phyloP scores from a whole-genome alignment of 208 protist genomes.

The Leishmania mexicana region DNA sequence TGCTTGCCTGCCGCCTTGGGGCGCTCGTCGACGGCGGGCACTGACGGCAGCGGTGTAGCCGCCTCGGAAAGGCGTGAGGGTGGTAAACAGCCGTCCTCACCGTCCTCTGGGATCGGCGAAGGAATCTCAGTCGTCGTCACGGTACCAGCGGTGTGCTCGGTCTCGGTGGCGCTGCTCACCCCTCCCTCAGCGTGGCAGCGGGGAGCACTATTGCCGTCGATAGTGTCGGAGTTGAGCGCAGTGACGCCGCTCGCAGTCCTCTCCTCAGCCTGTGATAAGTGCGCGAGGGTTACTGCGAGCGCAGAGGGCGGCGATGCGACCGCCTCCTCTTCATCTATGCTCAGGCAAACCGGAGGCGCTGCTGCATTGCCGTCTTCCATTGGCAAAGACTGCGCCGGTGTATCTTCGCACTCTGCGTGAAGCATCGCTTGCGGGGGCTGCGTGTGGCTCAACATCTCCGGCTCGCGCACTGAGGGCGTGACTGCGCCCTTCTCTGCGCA shows the following conservation, averaged over 20 bases:
- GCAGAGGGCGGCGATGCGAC: neutral
- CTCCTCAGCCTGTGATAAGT: constrained; percentile 1
- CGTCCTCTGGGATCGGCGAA: neutral
- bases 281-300: neutral
- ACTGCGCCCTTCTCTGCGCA: neutral
- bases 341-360: neutral
- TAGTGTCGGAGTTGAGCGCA: neutral
- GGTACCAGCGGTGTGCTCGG: neutral
- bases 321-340: neutral
- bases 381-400: neutral
- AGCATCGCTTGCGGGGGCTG: neutral
- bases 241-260: neutral
- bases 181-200: neutral
- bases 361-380: neutral
- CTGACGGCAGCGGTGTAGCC: neutral
- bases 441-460: no score
- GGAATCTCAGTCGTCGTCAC: neutral
- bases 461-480: neutral
- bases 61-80: neutral
- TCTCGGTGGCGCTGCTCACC: neutral
- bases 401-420: no score
- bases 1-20: neutral
- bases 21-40: constrained; percentile 1
- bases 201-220: neutral
- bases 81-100: neutral